phyloP scores from a whole-genome alignment of 768 basidiomycete genomes.

The Suillus sp. region DNA sequence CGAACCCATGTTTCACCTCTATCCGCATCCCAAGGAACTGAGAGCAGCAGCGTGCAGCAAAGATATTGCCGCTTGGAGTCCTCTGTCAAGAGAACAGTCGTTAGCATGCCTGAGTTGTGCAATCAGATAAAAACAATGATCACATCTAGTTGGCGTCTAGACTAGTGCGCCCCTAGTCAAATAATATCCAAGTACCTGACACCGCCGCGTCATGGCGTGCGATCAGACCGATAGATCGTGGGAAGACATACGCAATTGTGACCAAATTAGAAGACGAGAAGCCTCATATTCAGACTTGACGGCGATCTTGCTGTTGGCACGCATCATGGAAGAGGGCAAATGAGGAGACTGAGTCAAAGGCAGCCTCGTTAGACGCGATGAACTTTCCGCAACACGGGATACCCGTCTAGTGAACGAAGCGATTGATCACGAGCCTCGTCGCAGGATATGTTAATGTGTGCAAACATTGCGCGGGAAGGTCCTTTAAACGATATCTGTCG shows the following conservation, averaged over 20 bases:
- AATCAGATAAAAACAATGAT: not conserved
- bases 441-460: slow-evolving; percentile 10
- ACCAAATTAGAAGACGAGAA: not conserved
- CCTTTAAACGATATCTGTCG: slow-evolving; percentile 5
- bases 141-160: too few species aligned
- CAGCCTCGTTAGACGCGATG: not conserved
- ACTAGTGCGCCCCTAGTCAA: too few species aligned
- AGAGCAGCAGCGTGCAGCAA: not conserved
- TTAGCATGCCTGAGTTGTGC: not conserved
- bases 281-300: not conserved
- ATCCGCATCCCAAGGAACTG: slow-evolving; percentile 6
- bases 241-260: not conserved
- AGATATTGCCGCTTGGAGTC: slow-evolving; percentile 5
- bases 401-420: not conserved
- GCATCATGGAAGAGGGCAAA: not conserved
- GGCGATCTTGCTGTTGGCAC: not conserved
- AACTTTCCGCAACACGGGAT: not conserved
- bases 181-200: not conserved
- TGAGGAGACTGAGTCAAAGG: not conserved
- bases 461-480: not conserved
- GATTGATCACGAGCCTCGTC: not conserved
- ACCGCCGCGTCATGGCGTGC: not conserved
- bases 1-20: not conserved
- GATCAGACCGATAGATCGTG: not conserved
- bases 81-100: not conserved